Evolutionary conservation across 2,329 filamentous ascomycete genomes (phyloP).

Genomic region (Canariomyces notabilis): DNA sequence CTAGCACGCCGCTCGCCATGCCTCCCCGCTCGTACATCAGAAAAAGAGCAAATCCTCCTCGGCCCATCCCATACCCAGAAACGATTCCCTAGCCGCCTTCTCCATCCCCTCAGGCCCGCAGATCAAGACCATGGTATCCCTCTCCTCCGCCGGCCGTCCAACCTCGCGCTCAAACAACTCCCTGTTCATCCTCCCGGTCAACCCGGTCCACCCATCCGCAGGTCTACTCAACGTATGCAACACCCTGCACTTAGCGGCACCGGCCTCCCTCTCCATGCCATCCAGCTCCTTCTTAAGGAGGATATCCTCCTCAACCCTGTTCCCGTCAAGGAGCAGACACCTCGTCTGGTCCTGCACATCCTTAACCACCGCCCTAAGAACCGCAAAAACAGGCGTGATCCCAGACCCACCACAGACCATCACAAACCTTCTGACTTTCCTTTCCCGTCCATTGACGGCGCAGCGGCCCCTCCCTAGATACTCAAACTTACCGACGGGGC

Average conservation of each 20-base stretch:
- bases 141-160: slow-evolving; percentile 35
- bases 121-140: slow-evolving; percentile 62
- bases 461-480: slow-evolving; percentile 67
- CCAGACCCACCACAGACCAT: slow-evolving; percentile 91
- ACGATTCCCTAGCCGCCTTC: slow-evolving; percentile 53
- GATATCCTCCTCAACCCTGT: slow-evolving; percentile 75
- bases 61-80: slow-evolving; percentile 59
- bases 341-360: slow-evolving; percentile 58
- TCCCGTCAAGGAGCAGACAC: slow-evolving; percentile 74
- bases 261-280: slow-evolving; percentile 47
- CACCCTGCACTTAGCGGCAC: slow-evolving; percentile 56
- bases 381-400: slow-evolving; percentile 86
- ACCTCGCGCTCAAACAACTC: slow-evolving; percentile 58
- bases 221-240: slow-evolving; percentile 66
- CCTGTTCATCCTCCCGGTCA: slow-evolving; percentile 60
- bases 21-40: slow-evolving; percentile 33
- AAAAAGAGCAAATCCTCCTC: slow-evolving; percentile 74
- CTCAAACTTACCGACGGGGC: slow-evolving; percentile 79
- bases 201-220: slow-evolving; percentile 60
- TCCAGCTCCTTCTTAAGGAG: slow-evolving; percentile 72
- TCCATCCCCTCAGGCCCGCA: slow-evolving; percentile 77
- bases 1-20: no score
- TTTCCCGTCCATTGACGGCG: slow-evolving; percentile 50
- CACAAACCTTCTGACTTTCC: slow-evolving; percentile 61
- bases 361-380: slow-evolving; percentile 67